Evolutionary conservation across 2,329 filamentous ascomycete species (phyloP), one percentile per base, ranked within the genome.

Genomic region (Pseudogymnoascus sp.): DNA sequence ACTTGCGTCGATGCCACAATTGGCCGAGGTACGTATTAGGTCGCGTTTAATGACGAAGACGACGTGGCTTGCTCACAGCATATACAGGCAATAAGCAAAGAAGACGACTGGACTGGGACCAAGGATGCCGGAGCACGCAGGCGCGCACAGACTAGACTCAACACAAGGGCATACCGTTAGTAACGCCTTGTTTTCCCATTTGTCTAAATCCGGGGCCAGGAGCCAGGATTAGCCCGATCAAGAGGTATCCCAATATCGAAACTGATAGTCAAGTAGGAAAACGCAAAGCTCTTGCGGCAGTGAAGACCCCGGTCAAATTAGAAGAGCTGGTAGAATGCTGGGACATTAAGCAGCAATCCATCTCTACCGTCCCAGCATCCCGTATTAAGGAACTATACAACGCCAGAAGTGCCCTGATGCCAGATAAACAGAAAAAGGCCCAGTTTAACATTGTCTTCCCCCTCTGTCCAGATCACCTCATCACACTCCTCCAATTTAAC

Each of bases 41-140:
- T 43, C 34, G 60, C 16, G 43, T 63, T 62, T 28, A 61, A 64
- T 63, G 48, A 62, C 39, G 60, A 65, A 68, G 25, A 63, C 62
- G 64, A 67, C 45, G 63, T 66, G 65, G 69, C 41, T 70, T 72
- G 64, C 75, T 75, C 57, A 75, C 67, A 34, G 14, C 41, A 23
- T 67, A 67, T 67, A 67, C 54, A 79, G 77, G 77, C 77, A 6
- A 73, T 66, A 69, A 72, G 67, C 64, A 69, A 60, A 31, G 73
- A 79, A 66, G 79, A 81, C 62, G 75, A 80, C 70, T 81, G 79
- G 78, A 80, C 78, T 39, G 79, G 79, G 3, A 75, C 72, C 23
- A 79, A 68, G 14, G 75, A 80, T 73, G 74, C 76, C 2, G 75
- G 73, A 66, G 73, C 73, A 65, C 75, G 79, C 23, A 74, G 79